Base-by-base conservation (phyloP, 495 filamentous ascomycete species). In the Hyaloscypha bicolor region DNA sequence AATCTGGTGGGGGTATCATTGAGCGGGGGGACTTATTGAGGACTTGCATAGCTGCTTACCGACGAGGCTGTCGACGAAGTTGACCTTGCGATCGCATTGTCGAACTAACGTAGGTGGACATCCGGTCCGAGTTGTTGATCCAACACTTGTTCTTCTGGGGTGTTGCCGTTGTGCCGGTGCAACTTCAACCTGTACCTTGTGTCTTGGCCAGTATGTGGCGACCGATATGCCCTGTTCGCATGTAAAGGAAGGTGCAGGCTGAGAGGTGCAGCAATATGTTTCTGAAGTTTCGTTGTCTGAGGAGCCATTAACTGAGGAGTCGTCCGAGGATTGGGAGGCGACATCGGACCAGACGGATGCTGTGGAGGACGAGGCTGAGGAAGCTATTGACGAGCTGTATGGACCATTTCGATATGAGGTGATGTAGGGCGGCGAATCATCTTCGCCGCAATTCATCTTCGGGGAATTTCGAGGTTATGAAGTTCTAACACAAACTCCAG, bases 31-130 rank as follows among this genome's bases (percentile, higher is more conserved):
- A 71, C 68, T 69, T 65, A 59, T 69, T 60, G 39, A 51, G 66
- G 62, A 42, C 62, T 45, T 65, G 62, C 37, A 62, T 65, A 65
- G 58, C 74, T 63, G 66, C 95, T 95, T 93, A 99, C 95, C 95
- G 85, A 99, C 94, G 76, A 99, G 92, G 81, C 88, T 93, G 77
- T 97, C 94, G 80, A 99, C 95, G 76, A 98, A 99, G 77, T 90
- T 93, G 74, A 91, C 86, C 81, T 97, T 98, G 68, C 95, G 90
- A 76, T 97, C 95, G 73, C 88, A 88, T 81, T 99, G 95, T 65
- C 95, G 91, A 55, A 93, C 84, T 61, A 97, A 87, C 65, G 89
- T 83, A 32, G 95, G 93, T 69, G 94, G 93, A 71, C 88, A 87
- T 68, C 87, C 86, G 33, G 67, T 63, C 70, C 88, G 83, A 32